Percentiles rank a stretch among this genome's conserved stretches.
These are phyloP conservation scores for Yarrowia sp. DNA, from an alignment of 805 yeast genomes.

Conservation along the genomic window DNA sequence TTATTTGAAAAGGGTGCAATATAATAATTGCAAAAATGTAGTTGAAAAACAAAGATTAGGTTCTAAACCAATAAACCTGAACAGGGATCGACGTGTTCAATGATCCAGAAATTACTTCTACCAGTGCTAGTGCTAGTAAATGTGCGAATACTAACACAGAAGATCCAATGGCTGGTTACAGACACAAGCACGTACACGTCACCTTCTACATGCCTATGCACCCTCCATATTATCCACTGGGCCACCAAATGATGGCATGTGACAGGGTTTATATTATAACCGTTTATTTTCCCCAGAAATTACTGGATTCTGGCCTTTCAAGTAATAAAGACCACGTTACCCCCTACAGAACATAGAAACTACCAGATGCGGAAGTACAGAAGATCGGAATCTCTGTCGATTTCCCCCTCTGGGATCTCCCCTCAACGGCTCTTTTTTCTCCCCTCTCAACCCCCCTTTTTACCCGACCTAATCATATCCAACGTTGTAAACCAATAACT, in stretches of 20 bases:
- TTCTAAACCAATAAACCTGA: background rate
- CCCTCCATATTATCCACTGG: too few species aligned
- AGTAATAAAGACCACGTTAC: background rate
- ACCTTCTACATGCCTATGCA: too few species aligned
- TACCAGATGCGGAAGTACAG: background rate
- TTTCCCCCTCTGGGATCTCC: too few species aligned
- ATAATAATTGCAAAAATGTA: background rate
- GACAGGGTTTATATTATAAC: background rate
- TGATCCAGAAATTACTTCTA: too few species aligned
- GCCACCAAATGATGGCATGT: background rate
- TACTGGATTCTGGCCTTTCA: background rate
- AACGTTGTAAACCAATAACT: background rate
- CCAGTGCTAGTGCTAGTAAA: too few species aligned
- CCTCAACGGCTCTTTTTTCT: too few species aligned
- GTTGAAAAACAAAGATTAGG: background rate
- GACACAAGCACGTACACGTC: too few species aligned
- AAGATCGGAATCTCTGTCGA: background rate
- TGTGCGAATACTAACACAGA: too few species aligned
- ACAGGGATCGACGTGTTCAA: too few species aligned
- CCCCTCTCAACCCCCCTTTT: too few species aligned
- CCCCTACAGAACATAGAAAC: background rate
- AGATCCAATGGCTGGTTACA: too few species aligned
- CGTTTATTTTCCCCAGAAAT: background rate
- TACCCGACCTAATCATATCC: too few species aligned
- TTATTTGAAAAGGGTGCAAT: constrained; percentile 4